Evolutionary conservation across 345 rosid genomes (phyloP).

Genomic region (Syzygium oleosum): DNA sequence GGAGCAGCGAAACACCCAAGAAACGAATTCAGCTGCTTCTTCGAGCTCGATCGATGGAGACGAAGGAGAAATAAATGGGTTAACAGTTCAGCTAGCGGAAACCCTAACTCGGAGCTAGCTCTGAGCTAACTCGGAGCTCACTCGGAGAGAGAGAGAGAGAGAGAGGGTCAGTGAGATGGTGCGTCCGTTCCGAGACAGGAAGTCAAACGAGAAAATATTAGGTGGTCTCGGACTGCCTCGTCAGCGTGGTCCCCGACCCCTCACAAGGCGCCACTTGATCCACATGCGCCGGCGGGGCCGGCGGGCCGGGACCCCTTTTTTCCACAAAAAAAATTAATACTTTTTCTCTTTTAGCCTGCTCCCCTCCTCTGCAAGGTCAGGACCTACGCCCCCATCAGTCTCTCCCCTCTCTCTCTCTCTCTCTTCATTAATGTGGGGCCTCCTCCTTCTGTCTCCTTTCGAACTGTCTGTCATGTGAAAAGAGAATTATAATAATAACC

Average conservation of each 20-base stretch:
- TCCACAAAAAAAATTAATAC: too few species aligned
- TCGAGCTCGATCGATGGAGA: background rate
- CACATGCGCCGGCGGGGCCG: background rate
- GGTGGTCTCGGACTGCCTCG: background rate
- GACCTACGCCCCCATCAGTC: too few species aligned
- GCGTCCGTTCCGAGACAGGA: constrained; percentile 1
- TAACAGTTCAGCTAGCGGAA: background rate
- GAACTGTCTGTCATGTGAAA: constrained; percentile 5
- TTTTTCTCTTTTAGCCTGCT: too few species aligned
- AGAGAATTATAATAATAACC: background rate
- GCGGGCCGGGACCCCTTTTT: too few species aligned
- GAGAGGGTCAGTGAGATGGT: background rate
- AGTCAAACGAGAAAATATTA: background rate
- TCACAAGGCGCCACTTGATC: too few species aligned
- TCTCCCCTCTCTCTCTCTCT: too few species aligned
- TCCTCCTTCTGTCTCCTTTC: too few species aligned
- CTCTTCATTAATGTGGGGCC: too few species aligned
- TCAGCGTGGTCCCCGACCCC: too few species aligned
- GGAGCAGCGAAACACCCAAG: background rate
- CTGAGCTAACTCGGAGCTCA: background rate
- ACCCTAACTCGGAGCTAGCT: constrained; percentile 5
- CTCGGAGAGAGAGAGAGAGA: background rate
- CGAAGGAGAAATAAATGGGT: background rate
- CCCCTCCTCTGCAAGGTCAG: too few species aligned
- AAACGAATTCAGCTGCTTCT: background rate